Percentiles rank a stretch among this genome's conserved stretches.
Conservation (phyloP, 2,329 filamentous ascomycete genomes). For the Cercospora citrullina region DNA sequence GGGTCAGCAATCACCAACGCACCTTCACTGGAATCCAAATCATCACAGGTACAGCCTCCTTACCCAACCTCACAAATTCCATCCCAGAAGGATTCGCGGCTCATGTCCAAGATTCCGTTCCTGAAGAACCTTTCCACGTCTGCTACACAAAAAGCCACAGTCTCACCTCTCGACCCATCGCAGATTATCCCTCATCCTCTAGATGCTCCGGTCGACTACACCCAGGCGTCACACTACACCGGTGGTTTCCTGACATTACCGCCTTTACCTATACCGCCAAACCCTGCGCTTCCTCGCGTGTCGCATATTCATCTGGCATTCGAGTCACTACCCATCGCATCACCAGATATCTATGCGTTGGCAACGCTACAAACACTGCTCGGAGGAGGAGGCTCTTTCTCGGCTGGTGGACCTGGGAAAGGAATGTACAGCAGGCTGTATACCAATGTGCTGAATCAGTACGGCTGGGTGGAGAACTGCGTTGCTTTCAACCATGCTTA, state of each 20-base stretch:
- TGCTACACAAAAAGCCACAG: slow-evolving; percentile 61
- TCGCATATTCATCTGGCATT: slow-evolving; percentile 96
- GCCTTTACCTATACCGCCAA: slow-evolving; percentile 72
- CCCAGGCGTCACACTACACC: slow-evolving; percentile 75
- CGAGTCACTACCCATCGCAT: slow-evolving; percentile 86
- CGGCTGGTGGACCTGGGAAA: slow-evolving; percentile 92
- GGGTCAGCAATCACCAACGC: slow-evolving; percentile 34
- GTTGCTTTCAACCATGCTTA: slow-evolving; percentile 97
- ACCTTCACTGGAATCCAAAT: slow-evolving; percentile 18
- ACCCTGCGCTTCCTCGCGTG: slow-evolving; percentile 75
- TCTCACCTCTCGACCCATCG: slow-evolving; percentile 54
- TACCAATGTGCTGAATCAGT: slow-evolving; percentile 95
- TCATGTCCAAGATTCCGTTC: slow-evolving; percentile 84
- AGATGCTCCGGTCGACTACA: slow-evolving; percentile 57
- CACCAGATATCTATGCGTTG: slow-evolving; percentile 91
- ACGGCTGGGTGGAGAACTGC: slow-evolving; percentile 96
- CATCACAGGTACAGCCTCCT: slow-evolving; percentile 36
- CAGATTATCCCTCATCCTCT: slow-evolving; percentile 45
- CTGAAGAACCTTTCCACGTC: slow-evolving; percentile 85
- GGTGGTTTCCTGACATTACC: slow-evolving; percentile 89
- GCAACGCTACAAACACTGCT: slow-evolving; percentile 94
- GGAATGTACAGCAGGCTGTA: slow-evolving; percentile 99
- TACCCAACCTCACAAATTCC: slow-evolving; percentile 38
- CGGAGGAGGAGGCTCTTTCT: slow-evolving; percentile 94
- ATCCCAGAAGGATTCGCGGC: slow-evolving; percentile 59